Conservation (phyloP, 305 asterid species). For the Fraxinus nigra region DNA sequence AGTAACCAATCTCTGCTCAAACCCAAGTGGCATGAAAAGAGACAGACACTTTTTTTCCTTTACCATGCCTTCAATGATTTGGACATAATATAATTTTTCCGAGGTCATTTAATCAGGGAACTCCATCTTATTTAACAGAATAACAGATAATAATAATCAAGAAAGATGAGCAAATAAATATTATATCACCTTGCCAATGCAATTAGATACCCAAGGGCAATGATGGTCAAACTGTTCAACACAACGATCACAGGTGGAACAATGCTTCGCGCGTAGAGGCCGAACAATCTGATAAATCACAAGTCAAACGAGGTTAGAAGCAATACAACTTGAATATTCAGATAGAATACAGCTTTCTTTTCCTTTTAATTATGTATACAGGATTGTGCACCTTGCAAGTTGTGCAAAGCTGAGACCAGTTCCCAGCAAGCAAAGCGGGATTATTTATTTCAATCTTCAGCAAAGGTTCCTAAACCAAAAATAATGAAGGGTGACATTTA, state of each 20-base stretch:
- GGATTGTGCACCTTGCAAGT: conserved; percentile 80
- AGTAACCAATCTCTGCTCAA: neutral
- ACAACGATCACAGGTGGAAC: conserved; percentile 98
- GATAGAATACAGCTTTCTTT: conserved; percentile 15
- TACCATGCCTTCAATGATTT: neutral
- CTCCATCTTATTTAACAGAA: neutral
- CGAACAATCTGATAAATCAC: conserved; percentile 74
- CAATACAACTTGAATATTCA: conserved; percentile 14
- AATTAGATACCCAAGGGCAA: conserved; percentile 98
- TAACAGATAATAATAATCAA: neutral
- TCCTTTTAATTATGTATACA: conserved; percentile 11
- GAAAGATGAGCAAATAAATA: neutral
- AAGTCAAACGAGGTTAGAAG: conserved; percentile 20
- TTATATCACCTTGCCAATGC: conserved; percentile 89
- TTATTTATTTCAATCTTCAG: conserved; percentile 71
- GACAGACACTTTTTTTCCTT: neutral
- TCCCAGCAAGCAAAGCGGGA: conserved; percentile 90
- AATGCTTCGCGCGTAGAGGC: conserved; percentile 98
- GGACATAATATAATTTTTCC: neutral
- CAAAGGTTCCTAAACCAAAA: conserved; percentile 70
- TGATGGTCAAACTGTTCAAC: conserved; percentile 99
- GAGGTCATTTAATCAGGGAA: neutral
- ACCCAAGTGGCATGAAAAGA: conserved; percentile 11
- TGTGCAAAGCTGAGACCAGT: conserved; percentile 97
- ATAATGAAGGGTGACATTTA: neutral